phyloP scores from a whole-genome alignment of 345 rosid genomes.

The Psidium friedrichsthalianum region DNA sequence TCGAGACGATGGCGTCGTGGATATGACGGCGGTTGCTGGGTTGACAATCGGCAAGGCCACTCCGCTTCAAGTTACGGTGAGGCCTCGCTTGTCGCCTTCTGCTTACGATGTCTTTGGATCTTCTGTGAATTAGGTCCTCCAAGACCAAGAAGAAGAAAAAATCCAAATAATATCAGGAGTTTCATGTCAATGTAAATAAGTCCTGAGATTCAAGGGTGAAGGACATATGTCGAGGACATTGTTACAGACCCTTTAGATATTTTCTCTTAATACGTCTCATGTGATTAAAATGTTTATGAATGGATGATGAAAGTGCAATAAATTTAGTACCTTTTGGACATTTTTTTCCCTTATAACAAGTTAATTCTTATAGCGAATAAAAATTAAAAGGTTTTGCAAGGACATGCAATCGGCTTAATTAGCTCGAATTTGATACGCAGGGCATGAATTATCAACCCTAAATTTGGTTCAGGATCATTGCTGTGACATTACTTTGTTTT shows the following conservation, averaged over 20 bases:
- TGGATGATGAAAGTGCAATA: no score
- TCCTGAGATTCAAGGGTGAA: not conserved
- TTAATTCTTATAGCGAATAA: no score
- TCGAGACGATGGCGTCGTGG: conserved; percentile 1
- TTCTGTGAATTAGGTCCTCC: not conserved
- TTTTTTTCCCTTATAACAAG: no score
- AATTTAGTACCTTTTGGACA: no score
- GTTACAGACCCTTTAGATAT: not conserved
- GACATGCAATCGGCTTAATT: no score
- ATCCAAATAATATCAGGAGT: not conserved
- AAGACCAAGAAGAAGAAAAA: not conserved
- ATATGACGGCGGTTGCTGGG: conserved; percentile 5
- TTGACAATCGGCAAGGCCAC: conserved; percentile 7
- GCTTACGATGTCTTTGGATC: not conserved
- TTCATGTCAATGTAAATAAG: not conserved
- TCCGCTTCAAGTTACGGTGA: conserved; percentile 5
- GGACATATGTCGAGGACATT: not conserved
- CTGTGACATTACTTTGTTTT: no score
- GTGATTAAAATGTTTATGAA: not conserved
- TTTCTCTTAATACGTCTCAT: not conserved
- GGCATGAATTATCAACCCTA: no score
- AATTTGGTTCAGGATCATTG: no score
- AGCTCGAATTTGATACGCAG: no score
- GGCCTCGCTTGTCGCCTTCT: conserved; percentile 9
- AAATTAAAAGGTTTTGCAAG: no score